A percentile compares a stretch with the other conserved stretches of the same genome.
phyloP scores from a whole-genome alignment of 2,329 filamentous ascomycete genomes.

The Cladosporium colombiae region DNA sequence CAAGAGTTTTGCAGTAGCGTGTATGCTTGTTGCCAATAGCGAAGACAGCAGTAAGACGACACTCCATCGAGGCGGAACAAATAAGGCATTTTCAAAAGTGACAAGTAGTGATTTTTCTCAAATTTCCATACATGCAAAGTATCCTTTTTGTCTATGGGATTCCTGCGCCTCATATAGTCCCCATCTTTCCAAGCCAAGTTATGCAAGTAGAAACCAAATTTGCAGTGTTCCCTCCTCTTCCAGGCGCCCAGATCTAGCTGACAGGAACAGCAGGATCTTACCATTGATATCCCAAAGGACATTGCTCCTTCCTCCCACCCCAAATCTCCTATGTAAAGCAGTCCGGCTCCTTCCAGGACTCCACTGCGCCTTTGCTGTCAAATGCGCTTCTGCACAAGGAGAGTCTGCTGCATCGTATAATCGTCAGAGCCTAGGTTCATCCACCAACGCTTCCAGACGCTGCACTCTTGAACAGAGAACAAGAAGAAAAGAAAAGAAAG shows the following conservation, averaged over 20 bases:
- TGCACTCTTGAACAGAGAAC: not conserved
- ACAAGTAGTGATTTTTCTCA: not conserved
- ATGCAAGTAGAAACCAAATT: not conserved
- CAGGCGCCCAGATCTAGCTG: conserved; percentile 12
- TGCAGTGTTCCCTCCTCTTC: not conserved
- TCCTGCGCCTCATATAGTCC: not conserved
- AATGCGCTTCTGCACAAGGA: not conserved
- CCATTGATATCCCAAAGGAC: not conserved
- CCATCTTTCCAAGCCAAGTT: not conserved
- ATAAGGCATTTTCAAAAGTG: not conserved
- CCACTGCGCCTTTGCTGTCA: not conserved
- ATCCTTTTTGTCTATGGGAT: not conserved
- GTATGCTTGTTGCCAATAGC: not conserved
- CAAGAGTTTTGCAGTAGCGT: not conserved
- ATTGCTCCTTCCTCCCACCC: not conserved
- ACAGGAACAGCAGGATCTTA: not conserved
- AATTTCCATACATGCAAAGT: conserved; percentile 1
- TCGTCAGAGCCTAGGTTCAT: conserved; percentile 1
- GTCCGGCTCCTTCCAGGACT: not conserved
- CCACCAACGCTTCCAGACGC: conserved; percentile 2
- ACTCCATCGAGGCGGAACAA: not conserved
- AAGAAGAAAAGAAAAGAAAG: not conserved
- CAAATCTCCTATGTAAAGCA: not conserved
- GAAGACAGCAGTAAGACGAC: not conserved
- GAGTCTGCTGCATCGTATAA: not conserved